Conservation (phyloP, 768 basidiomycete genomes). For the Erythrobasidium yunnanense region DNA sequence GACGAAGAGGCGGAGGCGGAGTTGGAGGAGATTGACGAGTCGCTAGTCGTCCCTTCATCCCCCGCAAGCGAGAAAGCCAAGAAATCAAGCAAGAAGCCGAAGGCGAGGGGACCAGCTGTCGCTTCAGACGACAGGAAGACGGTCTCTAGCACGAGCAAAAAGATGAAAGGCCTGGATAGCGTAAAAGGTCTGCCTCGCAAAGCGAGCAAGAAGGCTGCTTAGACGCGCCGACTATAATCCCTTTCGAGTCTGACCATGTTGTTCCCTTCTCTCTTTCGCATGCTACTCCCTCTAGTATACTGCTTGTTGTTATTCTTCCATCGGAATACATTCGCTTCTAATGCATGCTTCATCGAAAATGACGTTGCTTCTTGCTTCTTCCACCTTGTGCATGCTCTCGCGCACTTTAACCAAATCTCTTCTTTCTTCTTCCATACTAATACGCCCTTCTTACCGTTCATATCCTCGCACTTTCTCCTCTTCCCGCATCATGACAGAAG, state of each 20-base stretch:
- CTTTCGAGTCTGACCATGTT: too few species aligned
- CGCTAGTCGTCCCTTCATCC: neutral
- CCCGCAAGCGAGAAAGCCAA: neutral
- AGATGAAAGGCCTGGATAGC: slow-evolving; percentile 17
- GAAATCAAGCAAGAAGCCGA: neutral
- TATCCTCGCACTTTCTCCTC: neutral
- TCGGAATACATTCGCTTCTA: too few species aligned
- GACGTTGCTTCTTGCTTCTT: too few species aligned
- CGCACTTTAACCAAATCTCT: too few species aligned
- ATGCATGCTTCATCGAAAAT: too few species aligned
- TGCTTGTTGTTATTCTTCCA: too few species aligned
- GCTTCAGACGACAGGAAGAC: slow-evolving; percentile 3
- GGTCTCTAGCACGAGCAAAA: slow-evolving; percentile 24
- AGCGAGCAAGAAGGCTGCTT: neutral
- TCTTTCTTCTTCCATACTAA: too few species aligned
- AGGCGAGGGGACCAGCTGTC: neutral
- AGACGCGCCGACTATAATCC: neutral
- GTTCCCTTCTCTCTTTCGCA: neutral
- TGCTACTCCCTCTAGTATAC: too few species aligned
- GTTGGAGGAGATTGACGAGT: slow-evolving; percentile 26
- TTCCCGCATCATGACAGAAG: slow-evolving; percentile 1
- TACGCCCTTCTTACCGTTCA: too few species aligned
- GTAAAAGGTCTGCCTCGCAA: slow-evolving; percentile 21
- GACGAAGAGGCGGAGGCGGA: slow-evolving; percentile 5
- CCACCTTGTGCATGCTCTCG: too few species aligned